These are phyloP conservation scores for Harringtonia aguacate DNA, from an alignment of 2,329 filamentous ascomycete species.

Conservation along the genomic window DNA sequence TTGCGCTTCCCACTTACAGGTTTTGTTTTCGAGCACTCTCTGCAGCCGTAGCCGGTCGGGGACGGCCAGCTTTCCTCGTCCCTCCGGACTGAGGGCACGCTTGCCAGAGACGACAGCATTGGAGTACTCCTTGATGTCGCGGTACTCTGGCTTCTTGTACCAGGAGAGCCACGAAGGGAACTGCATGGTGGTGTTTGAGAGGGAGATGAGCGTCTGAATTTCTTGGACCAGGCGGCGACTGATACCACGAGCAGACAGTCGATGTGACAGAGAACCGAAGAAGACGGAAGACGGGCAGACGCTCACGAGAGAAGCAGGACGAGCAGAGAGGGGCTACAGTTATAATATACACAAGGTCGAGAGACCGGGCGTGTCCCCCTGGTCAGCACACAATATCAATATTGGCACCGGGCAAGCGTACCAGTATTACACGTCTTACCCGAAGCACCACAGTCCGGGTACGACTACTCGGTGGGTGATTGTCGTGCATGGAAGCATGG, in stretches of 20 bases:
- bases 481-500: too few relatives aligned
- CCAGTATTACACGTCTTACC: too few relatives aligned
- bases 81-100: slow-evolving; percentile 25
- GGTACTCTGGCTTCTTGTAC: slow-evolving; percentile 40
- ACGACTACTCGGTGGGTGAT: too few relatives aligned
- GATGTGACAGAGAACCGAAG: background rate
- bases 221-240: too few relatives aligned
- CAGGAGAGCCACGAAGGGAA: slow-evolving; percentile 28
- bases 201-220: background rate
- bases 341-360: too few relatives aligned
- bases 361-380: too few relatives aligned
- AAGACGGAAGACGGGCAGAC: background rate
- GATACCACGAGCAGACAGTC: too few relatives aligned
- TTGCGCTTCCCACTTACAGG: slow-evolving; percentile 28
- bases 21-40: slow-evolving; percentile 35
- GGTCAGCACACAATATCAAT: too few relatives aligned
- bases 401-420: too few relatives aligned
- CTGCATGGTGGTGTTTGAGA: slow-evolving; percentile 16
- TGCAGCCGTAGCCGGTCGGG: slow-evolving; percentile 30
- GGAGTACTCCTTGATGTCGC: slow-evolving; percentile 34
- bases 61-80: slow-evolving; percentile 23
- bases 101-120: slow-evolving; percentile 22
- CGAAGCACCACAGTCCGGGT: too few relatives aligned
- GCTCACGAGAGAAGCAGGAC: too few relatives aligned
- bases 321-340: too few relatives aligned